Percentiles rank a stretch among this genome's conserved stretches.
Conservation (phyloP, 768 basidiomycete genomes). For the Lepiota subincarnata region DNA sequence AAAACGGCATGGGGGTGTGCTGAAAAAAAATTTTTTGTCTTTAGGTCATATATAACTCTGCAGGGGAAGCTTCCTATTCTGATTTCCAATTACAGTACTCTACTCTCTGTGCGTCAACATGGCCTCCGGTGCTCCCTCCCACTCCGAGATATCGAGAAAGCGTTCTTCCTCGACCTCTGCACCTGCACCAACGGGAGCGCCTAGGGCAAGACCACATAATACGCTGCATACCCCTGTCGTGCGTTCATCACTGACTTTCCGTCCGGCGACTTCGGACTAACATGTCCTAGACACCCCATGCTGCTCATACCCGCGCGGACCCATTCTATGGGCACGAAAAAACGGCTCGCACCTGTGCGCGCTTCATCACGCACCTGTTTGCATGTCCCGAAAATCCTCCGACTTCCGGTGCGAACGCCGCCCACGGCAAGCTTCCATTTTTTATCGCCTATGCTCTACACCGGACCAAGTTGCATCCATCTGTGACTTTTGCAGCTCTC, state of each 20-base stretch:
- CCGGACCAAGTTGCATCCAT: constrained; percentile 68
- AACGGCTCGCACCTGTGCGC: constrained; percentile 61
- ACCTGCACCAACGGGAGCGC: constrained; percentile 4
- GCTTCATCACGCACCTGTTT: constrained; percentile 84
- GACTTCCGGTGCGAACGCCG: constrained; percentile 35
- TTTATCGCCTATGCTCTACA: constrained; percentile 89
- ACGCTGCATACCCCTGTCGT: constrained; percentile 4
- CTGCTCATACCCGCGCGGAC: constrained; percentile 34
- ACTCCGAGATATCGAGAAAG: constrained; percentile 5
- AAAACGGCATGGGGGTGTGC: not conserved
- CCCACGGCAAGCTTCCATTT: constrained; percentile 61
- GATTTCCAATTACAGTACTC: constrained; percentile 5
- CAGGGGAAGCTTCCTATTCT: not conserved
- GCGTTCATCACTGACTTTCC: constrained; percentile 4
- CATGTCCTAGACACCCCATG: constrained; percentile 20
- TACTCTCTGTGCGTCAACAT: constrained; percentile 2
- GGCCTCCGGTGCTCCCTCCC: constrained; percentile 7
- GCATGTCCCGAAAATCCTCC: constrained; percentile 83
- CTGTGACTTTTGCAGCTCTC: constrained; percentile 67
- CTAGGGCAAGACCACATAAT: constrained; percentile 10
- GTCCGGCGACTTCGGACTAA: constrained; percentile 10
- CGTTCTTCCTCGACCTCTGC: constrained; percentile 8
- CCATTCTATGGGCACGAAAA: constrained; percentile 76
- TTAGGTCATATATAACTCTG: not conserved
- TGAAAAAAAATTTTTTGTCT: constrained; percentile 11